Conservation (phyloP, 1,284 basidiomycete genomes). For the Leccinum griseonigrum region DNA sequence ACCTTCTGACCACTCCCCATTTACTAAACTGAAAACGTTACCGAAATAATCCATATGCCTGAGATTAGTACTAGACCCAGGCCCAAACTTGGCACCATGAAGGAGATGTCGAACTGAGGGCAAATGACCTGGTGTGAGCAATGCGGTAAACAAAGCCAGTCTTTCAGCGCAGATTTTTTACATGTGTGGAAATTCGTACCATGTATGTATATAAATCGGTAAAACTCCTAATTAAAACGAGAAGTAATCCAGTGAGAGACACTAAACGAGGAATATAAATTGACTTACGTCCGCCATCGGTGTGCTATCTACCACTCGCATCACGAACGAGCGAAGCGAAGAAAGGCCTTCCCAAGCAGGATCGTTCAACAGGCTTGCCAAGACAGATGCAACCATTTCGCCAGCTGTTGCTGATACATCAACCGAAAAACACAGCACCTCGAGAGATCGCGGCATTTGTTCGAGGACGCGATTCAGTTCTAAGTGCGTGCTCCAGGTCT, state of each 20-base stretch:
- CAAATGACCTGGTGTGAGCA: neutral
- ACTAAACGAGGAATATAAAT: too few species aligned
- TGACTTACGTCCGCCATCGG: too few species aligned
- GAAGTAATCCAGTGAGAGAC: neutral
- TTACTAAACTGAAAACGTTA: too few species aligned
- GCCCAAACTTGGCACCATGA: neutral
- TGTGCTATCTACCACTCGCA: too few species aligned
- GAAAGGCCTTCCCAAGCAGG: too few species aligned
- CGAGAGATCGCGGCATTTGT: neutral
- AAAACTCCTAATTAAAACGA: neutral
- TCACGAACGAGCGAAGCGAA: too few species aligned
- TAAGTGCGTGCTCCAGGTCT: too few species aligned
- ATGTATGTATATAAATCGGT: neutral
- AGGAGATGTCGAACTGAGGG: neutral
- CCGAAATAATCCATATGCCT: neutral
- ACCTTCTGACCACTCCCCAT: too few species aligned
- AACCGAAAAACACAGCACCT: too few species aligned
- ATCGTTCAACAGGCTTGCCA: too few species aligned
- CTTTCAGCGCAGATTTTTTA: accelerated
- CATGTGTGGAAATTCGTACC: neutral
- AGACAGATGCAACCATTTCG: too few species aligned
- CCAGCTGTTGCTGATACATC: too few species aligned
- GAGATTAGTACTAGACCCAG: neutral
- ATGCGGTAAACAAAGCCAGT: neutral
- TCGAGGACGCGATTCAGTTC: neutral